Evolutionary conservation across 805 yeast species (phyloP), one percentile per base, ranked within the genome.

Genomic region (Saccharomycopsis fibuligera): DNA sequence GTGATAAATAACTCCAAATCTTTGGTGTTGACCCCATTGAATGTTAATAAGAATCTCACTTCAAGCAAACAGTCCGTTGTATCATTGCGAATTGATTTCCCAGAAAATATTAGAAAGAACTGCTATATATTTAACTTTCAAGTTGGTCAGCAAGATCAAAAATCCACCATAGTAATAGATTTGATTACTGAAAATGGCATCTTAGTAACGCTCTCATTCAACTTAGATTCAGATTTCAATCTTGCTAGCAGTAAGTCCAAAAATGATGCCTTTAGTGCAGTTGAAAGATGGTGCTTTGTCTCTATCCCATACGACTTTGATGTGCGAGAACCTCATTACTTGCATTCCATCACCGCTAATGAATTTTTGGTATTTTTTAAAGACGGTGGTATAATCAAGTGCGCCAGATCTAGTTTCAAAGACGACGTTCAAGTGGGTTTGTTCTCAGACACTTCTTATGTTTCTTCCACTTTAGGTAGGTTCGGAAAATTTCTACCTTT

Each of bases 321-420:
- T 29, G 60, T 76, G 4, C 70, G 84, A 57, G 63, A 65, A 22
- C 88, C 91, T 1, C 75, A 76, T 38, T 63, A 72, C 19, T 57
- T 84, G 52, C 67, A 70, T 44, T 62, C 82, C 1, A 62, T 80
- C 14, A 71, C 76, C 29, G 53, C 65, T 0, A 57, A 60, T 2
- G 70, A 73, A 40, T 59, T 79, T 6, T 60, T 88, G 2, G 78
- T 83, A 0, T 70, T 87, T 3, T 68, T 89, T 43, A 71, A 73
- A 39, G 95, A 90, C 64, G 96, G 97, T 23, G 87, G 90, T 1
- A 61, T 89, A 37, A 64, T 87, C 44, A 81, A 79, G 40, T 67
- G 84, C 49, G 58, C 58, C 25, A 63, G 60, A 53, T 50, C 44
- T 33, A 52, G 17, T 47, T 56, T 27, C 56, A 69, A 35, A 40